These are phyloP conservation scores for Penicillium italicum DNA, from an alignment of 2,329 filamentous ascomycete species.

Conservation along the genomic window DNA sequence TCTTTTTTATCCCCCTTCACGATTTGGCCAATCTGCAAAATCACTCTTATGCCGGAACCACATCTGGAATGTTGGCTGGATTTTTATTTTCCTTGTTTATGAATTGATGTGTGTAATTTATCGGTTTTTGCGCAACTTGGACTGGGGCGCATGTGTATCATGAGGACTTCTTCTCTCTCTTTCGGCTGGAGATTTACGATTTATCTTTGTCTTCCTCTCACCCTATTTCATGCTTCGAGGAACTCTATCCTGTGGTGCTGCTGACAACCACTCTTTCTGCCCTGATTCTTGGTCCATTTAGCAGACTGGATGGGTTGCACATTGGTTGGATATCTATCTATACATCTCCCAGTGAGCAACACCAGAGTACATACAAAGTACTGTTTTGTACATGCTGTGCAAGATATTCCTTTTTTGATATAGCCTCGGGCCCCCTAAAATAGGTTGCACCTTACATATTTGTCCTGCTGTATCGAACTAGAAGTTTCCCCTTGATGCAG, in stretches of 20 bases:
- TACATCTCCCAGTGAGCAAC: background rate
- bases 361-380: background rate
- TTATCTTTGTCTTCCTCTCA: background rate
- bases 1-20: background rate
- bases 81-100: conserved; percentile 17
- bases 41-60: conserved; percentile 11
- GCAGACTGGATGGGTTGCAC: background rate
- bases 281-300: background rate
- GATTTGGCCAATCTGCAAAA: conserved; percentile 1
- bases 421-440: background rate
- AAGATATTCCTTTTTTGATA: background rate
- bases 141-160: background rate
- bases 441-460: background rate
- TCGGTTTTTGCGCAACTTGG: background rate
- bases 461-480: background rate
- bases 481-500: background rate
- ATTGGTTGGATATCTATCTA: background rate
- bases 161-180: background rate
- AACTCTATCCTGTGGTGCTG: background rate
- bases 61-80: conserved; percentile 26
- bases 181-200: background rate
- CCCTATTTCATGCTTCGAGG: background rate
- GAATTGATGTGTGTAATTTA: conserved; percentile 23
- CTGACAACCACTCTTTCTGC: background rate
- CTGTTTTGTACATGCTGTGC: background rate